Percentiles rank a stretch among this genome's conserved stretches.
Evolutionary conservation across 176 grass and related monocot genomes (phyloP).

Genomic region (Oryza meyeriana): DNA sequence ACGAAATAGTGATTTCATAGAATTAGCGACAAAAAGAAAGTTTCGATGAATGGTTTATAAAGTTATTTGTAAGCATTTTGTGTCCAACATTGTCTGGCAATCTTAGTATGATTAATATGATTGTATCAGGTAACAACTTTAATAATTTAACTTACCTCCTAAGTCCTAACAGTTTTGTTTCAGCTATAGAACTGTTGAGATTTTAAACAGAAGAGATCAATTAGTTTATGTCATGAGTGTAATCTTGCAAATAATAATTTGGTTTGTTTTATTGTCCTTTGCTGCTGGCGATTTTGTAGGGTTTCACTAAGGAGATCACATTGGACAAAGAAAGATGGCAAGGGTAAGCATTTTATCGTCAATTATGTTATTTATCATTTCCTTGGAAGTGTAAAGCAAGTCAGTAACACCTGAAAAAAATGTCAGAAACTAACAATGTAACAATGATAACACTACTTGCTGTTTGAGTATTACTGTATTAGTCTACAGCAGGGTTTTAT

Average conservation of each 20-base stretch:
- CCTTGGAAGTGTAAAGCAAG: background rate
- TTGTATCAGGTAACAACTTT: background rate
- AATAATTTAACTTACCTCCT: background rate
- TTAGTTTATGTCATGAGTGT: background rate
- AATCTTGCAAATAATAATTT: background rate
- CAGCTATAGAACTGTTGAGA: background rate
- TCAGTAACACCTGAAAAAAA: background rate
- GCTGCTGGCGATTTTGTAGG: constrained; percentile 45
- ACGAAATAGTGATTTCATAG: background rate
- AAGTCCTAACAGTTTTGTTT: background rate
- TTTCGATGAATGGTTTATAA: constrained; percentile 5
- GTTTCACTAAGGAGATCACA: constrained; percentile 90
- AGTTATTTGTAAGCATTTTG: background rate
- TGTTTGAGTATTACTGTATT: background rate
- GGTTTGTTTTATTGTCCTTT: background rate
- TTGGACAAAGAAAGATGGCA: constrained; percentile 99
- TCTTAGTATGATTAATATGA: background rate
- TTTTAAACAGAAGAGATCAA: background rate
- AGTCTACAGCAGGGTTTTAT: background rate
- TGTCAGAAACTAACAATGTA: background rate
- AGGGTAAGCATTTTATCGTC: constrained; percentile 63
- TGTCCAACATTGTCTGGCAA: background rate
- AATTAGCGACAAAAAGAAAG: background rate
- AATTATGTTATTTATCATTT: constrained; percentile 15
- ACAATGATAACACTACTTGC: background rate